Percentiles rank a stretch among this genome's conserved stretches.
Evolutionary conservation across 2,329 filamentous ascomycete species (phyloP).

Genomic region (Xylariaceae sp.): DNA sequence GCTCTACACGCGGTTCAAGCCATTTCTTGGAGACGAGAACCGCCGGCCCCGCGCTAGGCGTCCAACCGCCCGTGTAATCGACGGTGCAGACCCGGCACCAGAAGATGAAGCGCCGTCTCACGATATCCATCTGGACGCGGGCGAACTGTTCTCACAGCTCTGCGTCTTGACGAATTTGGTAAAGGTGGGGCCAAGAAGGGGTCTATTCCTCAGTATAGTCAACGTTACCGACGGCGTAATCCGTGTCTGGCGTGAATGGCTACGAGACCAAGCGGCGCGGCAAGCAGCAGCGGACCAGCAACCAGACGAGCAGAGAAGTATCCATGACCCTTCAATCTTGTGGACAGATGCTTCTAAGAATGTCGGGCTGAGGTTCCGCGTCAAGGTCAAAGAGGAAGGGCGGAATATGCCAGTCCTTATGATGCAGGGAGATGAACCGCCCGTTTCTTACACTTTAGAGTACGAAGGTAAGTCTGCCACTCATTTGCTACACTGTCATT

Average conservation of each 20-base stretch:
- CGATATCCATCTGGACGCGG: slow-evolving; percentile 61
- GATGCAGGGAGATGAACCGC: slow-evolving; percentile 49
- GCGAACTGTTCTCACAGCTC: slow-evolving; percentile 72
- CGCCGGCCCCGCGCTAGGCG: slow-evolving; percentile 17
- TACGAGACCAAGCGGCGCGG: slow-evolving; percentile 42
- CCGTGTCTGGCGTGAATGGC: slow-evolving; percentile 70
- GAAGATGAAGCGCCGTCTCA: slow-evolving; percentile 49
- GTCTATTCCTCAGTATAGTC: slow-evolving; percentile 60
- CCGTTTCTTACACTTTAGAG: slow-evolving; percentile 65
- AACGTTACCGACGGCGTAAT: slow-evolving; percentile 65
- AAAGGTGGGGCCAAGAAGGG: slow-evolving; percentile 57
- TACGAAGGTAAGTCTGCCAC: slow-evolving; percentile 59
- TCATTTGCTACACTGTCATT: neutral
- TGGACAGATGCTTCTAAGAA: slow-evolving; percentile 64
- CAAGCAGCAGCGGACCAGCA: slow-evolving; percentile 20
- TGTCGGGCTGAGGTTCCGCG: slow-evolving; percentile 66
- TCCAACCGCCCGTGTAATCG: slow-evolving; percentile 20
- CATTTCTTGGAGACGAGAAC: slow-evolving; percentile 51
- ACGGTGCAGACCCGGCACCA: slow-evolving; percentile 19
- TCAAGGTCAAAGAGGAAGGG: slow-evolving; percentile 49
- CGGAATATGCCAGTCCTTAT: slow-evolving; percentile 51
- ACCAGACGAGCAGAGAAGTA: slow-evolving; percentile 16
- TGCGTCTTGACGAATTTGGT: slow-evolving; percentile 66
- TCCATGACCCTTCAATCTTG: slow-evolving; percentile 44
- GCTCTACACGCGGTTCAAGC: slow-evolving; percentile 69